Evolutionary conservation across 768 basidiomycete species (phyloP).

Genomic region (Neoboletus magnificus): DNA sequence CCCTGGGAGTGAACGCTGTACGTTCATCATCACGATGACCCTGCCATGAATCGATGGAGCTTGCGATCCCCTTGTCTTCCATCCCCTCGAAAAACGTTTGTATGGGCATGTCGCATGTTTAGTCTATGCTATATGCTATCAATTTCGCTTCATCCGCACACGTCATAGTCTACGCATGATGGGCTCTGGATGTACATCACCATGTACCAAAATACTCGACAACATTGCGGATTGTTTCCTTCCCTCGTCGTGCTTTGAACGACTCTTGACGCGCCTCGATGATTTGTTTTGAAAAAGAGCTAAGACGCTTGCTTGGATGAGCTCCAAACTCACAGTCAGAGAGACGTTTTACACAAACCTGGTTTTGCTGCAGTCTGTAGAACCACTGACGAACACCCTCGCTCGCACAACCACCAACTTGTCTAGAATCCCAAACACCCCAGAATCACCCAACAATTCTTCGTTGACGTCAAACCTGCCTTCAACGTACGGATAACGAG

Average conservation of each 20-base stretch:
- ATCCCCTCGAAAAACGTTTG: conserved; percentile 14
- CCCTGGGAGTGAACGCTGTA: conserved; percentile 54
- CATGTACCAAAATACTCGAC: conserved; percentile 44
- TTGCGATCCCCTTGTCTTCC: background rate
- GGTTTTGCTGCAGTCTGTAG: conserved; percentile 41
- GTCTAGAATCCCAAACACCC: conserved; percentile 53
- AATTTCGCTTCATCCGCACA: background rate
- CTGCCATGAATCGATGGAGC: background rate
- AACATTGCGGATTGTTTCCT: conserved; percentile 33
- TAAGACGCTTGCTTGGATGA: conserved; percentile 11
- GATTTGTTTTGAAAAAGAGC: conserved; percentile 55
- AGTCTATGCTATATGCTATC: conserved; percentile 27
- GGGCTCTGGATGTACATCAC: background rate
- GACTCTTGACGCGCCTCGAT: conserved; percentile 38
- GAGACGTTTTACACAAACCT: conserved; percentile 35
- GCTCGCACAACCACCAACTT: conserved; percentile 52
- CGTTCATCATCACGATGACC: background rate
- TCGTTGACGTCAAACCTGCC: conserved; percentile 20
- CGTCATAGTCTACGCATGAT: background rate
- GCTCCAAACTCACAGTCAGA: background rate
- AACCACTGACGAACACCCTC: conserved; percentile 49
- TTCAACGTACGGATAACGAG: conserved; percentile 21
- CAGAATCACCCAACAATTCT: conserved; percentile 44
- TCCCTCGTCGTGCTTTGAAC: conserved; percentile 9
- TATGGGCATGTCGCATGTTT: conserved; percentile 30